Evolutionary conservation across 495 filamentous ascomycete genomes (phyloP).

Genomic region (Elasticomyces elasticus): DNA sequence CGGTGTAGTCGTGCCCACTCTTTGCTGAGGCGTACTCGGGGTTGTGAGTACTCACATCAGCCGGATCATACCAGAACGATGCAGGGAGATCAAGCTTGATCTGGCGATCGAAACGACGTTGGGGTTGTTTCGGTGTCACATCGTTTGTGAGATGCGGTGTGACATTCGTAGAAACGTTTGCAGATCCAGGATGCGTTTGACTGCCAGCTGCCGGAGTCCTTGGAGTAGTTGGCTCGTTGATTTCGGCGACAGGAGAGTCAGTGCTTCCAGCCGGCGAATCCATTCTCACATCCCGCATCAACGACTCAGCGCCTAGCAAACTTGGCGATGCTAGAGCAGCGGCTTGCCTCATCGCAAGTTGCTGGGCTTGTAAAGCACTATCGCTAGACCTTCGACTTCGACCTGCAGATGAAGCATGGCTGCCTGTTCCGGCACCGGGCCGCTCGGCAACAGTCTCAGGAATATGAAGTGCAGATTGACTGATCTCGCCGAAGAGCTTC

Average conservation of each 20-base stretch:
- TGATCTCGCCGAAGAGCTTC: constrained; percentile 76
- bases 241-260: constrained; percentile 21
- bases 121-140: constrained; percentile 23
- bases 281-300: constrained; percentile 60
- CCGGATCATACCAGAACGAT: constrained; percentile 31
- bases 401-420: neutral
- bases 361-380: neutral
- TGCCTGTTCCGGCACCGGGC: constrained; percentile 23
- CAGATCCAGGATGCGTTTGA: neutral
- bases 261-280: constrained; percentile 38
- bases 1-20: constrained; percentile 27
- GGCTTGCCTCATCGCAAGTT: neutral
- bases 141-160: constrained; percentile 4
- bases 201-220: constrained; percentile 32
- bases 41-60: constrained; percentile 28
- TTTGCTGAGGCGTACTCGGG: constrained; percentile 28
- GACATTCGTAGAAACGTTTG: constrained; percentile 8
- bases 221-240: constrained; percentile 29
- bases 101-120: constrained; percentile 27
- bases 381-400: neutral
- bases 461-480: constrained; percentile 57
- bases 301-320: constrained; percentile 55
- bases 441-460: constrained; percentile 40
- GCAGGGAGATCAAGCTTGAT: constrained; percentile 30
- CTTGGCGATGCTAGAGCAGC: constrained; percentile 34